Evolutionary conservation across 108 stramenopile genomes (phyloP).

Genomic region (Pseudonitzschia multiseries): DNA sequence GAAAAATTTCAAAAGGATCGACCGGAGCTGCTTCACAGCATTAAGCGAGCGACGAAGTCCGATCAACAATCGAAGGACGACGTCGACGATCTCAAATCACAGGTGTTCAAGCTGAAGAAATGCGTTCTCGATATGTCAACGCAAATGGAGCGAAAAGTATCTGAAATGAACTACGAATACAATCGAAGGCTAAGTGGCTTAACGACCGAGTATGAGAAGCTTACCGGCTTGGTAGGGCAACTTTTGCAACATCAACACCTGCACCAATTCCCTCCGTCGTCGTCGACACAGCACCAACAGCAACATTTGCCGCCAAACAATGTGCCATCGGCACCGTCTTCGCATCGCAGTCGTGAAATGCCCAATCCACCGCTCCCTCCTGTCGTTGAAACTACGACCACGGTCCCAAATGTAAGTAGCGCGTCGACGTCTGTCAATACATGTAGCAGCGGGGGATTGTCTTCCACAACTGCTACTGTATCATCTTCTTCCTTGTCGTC

Average conservation of each 20-base stretch:
- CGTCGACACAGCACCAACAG: constrained; percentile 1
- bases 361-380: constrained; percentile 2
- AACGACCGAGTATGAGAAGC: constrained; percentile 45
- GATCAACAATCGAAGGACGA: constrained; percentile 76
- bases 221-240: constrained; percentile 41
- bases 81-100: constrained; percentile 53
- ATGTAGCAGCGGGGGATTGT: not conserved
- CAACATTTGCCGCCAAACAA: not conserved
- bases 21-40: constrained; percentile 63
- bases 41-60: constrained; percentile 67
- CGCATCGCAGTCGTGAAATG: not conserved
- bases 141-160: constrained; percentile 47
- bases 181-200: constrained; percentile 41
- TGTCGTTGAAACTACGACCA: not conserved
- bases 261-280: not conserved
- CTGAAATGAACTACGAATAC: constrained; percentile 53
- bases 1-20: constrained; percentile 69
- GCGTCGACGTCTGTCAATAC: not conserved
- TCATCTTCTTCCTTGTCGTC: constrained; percentile 10
- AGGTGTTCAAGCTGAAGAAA: constrained; percentile 46
- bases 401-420: not conserved
- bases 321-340: not conserved
- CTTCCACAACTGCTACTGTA: not conserved
- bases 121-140: constrained; percentile 27
- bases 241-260: constrained; percentile 14